These are phyloP conservation scores for Ceratocystis colombiana DNA, from an alignment of 2,329 filamentous ascomycete species.

Conservation along the genomic window DNA sequence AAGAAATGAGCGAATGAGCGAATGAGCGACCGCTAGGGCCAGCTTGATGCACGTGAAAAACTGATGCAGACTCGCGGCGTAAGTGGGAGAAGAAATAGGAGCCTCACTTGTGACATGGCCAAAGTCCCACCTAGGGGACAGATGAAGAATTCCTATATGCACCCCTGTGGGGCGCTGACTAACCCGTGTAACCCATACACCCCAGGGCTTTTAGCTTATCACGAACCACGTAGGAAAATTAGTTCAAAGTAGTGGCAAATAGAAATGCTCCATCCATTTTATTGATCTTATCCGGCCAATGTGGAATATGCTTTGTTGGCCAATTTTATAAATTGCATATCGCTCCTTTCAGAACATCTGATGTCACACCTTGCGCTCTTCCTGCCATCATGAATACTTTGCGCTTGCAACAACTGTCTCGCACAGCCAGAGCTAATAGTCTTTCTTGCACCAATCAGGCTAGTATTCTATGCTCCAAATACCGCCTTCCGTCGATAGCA, in stretches of 20 bases:
- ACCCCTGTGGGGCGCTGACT: conserved; percentile 9
- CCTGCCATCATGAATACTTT: conserved; percentile 5
- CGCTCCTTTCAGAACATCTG: not conserved
- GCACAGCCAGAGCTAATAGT: not conserved
- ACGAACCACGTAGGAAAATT: conserved; percentile 1
- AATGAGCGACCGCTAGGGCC: conserved; percentile 13
- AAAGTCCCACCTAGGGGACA: not conserved
- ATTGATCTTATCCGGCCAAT: not conserved
- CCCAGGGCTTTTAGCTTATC: not conserved
- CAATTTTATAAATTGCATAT: not conserved
- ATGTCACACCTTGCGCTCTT: not conserved
- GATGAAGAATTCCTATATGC: not conserved
- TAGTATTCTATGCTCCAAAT: not conserved
- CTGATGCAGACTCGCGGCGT: not conserved
- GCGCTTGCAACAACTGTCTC: not conserved
- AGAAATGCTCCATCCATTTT: too few species aligned
- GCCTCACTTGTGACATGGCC: not conserved
- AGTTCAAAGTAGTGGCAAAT: not conserved
- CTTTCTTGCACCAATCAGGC: conserved; percentile 8
- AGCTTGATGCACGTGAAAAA: not conserved
- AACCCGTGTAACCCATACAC: not conserved
- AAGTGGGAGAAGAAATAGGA: conserved; percentile 11
- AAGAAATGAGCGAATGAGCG: not conserved
- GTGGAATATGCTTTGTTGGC: not conserved
- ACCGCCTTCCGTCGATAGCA: not conserved